Percentiles rank a stretch among this genome's conserved stretches.
phyloP scores from a whole-genome alignment of 345 rosid species.

The Salix dunnii region DNA sequence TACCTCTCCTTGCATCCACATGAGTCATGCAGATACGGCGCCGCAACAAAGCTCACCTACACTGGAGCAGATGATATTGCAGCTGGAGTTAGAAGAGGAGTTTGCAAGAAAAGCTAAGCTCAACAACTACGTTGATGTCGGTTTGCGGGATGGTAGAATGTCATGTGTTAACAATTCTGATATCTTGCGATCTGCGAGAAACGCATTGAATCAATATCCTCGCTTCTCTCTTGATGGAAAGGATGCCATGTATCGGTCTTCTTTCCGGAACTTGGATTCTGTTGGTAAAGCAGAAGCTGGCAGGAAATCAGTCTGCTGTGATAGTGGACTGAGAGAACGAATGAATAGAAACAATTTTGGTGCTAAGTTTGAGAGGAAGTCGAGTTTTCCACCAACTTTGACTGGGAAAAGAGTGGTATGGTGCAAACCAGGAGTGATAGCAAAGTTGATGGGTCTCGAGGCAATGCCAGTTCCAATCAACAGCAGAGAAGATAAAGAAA shows the following conservation, averaged over 20 bases:
- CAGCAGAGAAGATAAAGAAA: slow-evolving; percentile 24
- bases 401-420: slow-evolving; percentile 68
- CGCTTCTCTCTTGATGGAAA: slow-evolving; percentile 87
- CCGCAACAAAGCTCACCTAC: slow-evolving; percentile 27
- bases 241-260: slow-evolving; percentile 86
- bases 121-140: slow-evolving; percentile 9
- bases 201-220: slow-evolving; percentile 86
- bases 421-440: slow-evolving; percentile 92
- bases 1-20: slow-evolving; percentile 10
- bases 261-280: slow-evolving; percentile 43
- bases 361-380: slow-evolving; percentile 10
- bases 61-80: slow-evolving; percentile 79
- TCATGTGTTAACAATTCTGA: slow-evolving; percentile 82
- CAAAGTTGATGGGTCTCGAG: slow-evolving; percentile 88
- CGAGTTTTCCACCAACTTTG: slow-evolving; percentile 32
- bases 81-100: slow-evolving; percentile 79
- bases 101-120: slow-evolving; percentile 48
- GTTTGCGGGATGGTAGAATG: slow-evolving; percentile 38
- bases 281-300: not conserved
- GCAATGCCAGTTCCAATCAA: slow-evolving; percentile 59
- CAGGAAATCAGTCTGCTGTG: slow-evolving; percentile 43
- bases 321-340: slow-evolving; percentile 24
- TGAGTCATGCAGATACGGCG: not conserved
- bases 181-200: slow-evolving; percentile 71
- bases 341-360: not conserved